These are phyloP conservation scores for Trypanosoma vivax DNA, from an alignment of 208 protist genomes.

Conservation along the genomic window DNA sequence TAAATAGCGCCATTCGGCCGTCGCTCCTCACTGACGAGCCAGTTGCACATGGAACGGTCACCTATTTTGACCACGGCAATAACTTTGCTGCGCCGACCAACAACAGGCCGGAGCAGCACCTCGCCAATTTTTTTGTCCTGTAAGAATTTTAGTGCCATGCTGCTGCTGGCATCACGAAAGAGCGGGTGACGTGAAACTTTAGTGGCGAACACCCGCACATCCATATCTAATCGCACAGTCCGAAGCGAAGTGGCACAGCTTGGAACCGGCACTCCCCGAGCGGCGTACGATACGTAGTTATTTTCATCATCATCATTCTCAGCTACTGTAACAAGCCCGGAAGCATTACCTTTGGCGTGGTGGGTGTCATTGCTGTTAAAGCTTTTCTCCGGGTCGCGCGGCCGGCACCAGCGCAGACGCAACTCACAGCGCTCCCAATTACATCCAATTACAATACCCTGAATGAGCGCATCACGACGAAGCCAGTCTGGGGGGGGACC, in stretches of 20 bases:
- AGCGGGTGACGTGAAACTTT: conserved; percentile 78
- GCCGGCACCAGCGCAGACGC: conserved; percentile 59
- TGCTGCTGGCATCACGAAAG: conserved; percentile 57
- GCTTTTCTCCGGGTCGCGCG: conserved; percentile 19
- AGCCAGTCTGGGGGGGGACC: conserved; percentile 40
- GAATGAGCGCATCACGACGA: conserved; percentile 54
- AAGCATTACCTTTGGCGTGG: not conserved
- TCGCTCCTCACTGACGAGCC: conserved; percentile 68
- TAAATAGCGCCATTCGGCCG: conserved; percentile 52
- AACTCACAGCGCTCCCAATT: conserved; percentile 69
- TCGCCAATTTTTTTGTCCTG: conserved; percentile 79
- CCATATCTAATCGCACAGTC: conserved; percentile 40
- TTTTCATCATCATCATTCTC: conserved; percentile 2
- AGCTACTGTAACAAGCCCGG: not conserved
- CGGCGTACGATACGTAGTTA: conserved; percentile 27
- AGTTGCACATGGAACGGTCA: conserved; percentile 44
- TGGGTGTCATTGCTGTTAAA: conserved; percentile 2
- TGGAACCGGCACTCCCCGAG: conserved; percentile 21
- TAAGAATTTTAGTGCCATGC: conserved; percentile 39
- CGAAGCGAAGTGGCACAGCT: conserved; percentile 69
- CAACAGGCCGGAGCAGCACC: conserved; percentile 56
- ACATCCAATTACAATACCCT: conserved; percentile 59
- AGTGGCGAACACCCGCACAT: conserved; percentile 53
- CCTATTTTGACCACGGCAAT: conserved; percentile 78
- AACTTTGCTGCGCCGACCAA: conserved; percentile 26